These are phyloP conservation scores for Acacia crassicarpa DNA, from an alignment of 306 rosid genomes.

Conservation along the genomic window DNA sequence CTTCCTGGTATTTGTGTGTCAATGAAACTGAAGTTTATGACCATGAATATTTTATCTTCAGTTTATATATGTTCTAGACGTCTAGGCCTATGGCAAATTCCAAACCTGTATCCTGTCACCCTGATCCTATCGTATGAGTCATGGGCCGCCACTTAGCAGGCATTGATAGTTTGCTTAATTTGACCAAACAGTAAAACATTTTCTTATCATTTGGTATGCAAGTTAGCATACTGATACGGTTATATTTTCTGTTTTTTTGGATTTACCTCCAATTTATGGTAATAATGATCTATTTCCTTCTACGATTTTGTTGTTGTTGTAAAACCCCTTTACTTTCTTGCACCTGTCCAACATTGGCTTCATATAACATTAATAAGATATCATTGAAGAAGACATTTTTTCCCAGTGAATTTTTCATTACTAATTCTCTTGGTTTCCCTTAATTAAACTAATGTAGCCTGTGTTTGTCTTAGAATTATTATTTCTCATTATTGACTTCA, in stretches of 20 bases:
- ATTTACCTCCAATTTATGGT: not conserved
- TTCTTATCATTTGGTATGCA: not conserved
- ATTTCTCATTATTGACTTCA: conserved; percentile 1
- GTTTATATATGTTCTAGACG: not conserved
- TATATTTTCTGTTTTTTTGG: not conserved
- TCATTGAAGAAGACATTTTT: not conserved
- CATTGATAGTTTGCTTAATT: not conserved
- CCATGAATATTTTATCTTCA: not conserved
- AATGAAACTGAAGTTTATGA: not conserved
- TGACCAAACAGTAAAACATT: not conserved
- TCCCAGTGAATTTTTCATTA: not conserved
- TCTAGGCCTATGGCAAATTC: conserved; percentile 2
- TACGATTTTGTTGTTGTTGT: not conserved
- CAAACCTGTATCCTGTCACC: not conserved
- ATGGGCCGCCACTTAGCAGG: not conserved
- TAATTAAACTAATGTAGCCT: not conserved
- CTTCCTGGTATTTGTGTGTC: not conserved
- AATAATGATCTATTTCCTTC: not conserved
- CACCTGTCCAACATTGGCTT: conserved; percentile 1
- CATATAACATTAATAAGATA: not conserved
- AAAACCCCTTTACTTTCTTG: not conserved
- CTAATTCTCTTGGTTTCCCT: not conserved
- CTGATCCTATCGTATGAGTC: not conserved
- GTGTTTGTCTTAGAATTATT: not conserved
- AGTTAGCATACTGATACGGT: not conserved